phyloP scores from a whole-genome alignment of 2,329 filamentous ascomycete species.

The Xylariales sp. region DNA sequence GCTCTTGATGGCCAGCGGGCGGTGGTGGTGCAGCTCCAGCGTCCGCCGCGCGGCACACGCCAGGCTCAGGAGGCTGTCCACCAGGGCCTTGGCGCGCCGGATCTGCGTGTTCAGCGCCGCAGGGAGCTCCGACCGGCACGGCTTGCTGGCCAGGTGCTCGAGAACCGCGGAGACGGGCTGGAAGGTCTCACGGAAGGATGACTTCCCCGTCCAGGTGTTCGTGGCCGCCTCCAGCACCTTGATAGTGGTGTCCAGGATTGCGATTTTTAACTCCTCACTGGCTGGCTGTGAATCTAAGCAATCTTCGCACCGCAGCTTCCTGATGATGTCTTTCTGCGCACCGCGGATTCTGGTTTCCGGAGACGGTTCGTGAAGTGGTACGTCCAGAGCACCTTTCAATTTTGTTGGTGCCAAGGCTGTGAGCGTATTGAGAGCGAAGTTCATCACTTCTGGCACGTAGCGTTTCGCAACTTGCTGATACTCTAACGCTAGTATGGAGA shows the following conservation, averaged over 20 bases:
- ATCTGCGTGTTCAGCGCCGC: constrained; percentile 32
- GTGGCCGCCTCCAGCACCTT: constrained; percentile 64
- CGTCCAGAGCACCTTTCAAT: constrained; percentile 43
- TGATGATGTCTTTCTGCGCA: constrained; percentile 33
- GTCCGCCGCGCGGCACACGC: constrained; percentile 68
- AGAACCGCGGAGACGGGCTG: constrained; percentile 56
- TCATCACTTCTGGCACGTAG: constrained; percentile 84
- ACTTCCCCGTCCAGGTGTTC: constrained; percentile 68
- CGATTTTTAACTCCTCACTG: constrained; percentile 37
- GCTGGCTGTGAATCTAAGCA: constrained; percentile 33
- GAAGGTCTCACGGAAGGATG: constrained; percentile 78
- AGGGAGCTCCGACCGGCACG: constrained; percentile 47
- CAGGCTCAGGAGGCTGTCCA: constrained; percentile 53
- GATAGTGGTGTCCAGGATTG: constrained; percentile 58
- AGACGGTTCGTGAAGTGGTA: constrained; percentile 57
- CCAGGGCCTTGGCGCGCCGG: constrained; percentile 37
- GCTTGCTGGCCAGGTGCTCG: constrained; percentile 54
- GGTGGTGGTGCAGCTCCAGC: constrained; percentile 84
- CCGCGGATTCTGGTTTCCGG: constrained; percentile 45
- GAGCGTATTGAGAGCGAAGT: constrained; percentile 74
- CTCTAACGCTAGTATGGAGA: constrained; percentile 73
- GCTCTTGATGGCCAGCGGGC: constrained; percentile 80
- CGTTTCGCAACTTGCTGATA: constrained; percentile 82
- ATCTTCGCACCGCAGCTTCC: constrained; percentile 57
- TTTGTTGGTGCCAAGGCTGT: constrained; percentile 58